Percentiles rank a stretch among this genome's conserved stretches.
These are phyloP conservation scores for Aphanomyces euteiches DNA, from an alignment of 352 stramenopile species.

Conservation along the genomic window DNA sequence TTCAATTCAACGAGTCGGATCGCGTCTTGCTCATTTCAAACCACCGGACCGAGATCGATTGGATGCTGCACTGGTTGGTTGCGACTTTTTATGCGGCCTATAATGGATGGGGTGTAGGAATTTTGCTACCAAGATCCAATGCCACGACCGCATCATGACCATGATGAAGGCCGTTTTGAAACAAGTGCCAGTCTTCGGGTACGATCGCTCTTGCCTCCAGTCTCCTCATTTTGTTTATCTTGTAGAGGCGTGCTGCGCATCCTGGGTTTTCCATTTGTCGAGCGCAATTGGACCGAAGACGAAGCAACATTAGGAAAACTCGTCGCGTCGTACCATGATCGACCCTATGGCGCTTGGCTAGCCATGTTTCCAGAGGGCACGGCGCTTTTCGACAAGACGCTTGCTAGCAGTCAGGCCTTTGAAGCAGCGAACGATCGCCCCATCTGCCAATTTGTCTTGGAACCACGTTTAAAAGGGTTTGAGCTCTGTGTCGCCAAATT, in stretches of 20 bases:
- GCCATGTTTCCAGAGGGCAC: slow-evolving; percentile 81
- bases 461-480: slow-evolving; percentile 64
- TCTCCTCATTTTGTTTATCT: not conserved
- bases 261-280: slow-evolving; percentile 68
- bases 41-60: slow-evolving; percentile 77
- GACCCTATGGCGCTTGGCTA: slow-evolving; percentile 48
- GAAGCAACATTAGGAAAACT: slow-evolving; percentile 44
- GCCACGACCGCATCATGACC: slow-evolving; percentile 66
- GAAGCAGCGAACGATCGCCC: slow-evolving; percentile 44
- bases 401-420: slow-evolving; percentile 59
- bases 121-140: slow-evolving; percentile 53
- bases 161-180: slow-evolving; percentile 77
- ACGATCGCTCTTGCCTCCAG: not conserved
- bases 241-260: slow-evolving; percentile 56
- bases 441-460: slow-evolving; percentile 62
- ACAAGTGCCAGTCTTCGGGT: slow-evolving; percentile 51
- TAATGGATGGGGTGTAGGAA: slow-evolving; percentile 32
- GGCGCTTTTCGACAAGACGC: slow-evolving; percentile 61
- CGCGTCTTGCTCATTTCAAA: slow-evolving; percentile 67
- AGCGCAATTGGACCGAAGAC: slow-evolving; percentile 67
- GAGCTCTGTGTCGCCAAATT: slow-evolving; percentile 61
- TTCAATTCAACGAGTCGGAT: slow-evolving; percentile 45
- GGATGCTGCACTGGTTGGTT: slow-evolving; percentile 68
- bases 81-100: slow-evolving; percentile 7
- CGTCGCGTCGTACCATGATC: slow-evolving; percentile 55